Conservation (phyloP, 352 stramenopile species). For the Pythium brassicae region DNA sequence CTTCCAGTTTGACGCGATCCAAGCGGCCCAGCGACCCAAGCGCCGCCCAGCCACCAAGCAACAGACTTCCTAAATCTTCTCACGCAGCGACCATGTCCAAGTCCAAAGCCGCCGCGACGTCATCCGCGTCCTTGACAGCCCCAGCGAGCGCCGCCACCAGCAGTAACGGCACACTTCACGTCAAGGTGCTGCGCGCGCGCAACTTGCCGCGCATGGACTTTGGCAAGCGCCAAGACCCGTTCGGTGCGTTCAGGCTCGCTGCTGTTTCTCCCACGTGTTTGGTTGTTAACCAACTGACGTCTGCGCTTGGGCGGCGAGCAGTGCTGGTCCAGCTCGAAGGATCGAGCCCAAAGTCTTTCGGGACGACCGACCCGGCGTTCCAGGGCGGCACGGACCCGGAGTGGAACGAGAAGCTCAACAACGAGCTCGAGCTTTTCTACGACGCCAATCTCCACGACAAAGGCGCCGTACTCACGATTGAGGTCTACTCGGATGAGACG, state of each 20-base stretch:
- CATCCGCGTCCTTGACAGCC: background rate
- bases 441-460: slow-evolving; percentile 52
- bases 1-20: no score
- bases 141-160: slow-evolving; percentile 2
- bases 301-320: slow-evolving; percentile 10
- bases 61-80: no score
- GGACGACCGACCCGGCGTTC: slow-evolving; percentile 60
- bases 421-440: slow-evolving; percentile 81
- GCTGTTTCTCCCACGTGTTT: background rate
- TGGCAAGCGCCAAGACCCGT: slow-evolving; percentile 74
- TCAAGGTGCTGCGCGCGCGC: slow-evolving; percentile 54
- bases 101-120: background rate
- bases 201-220: slow-evolving; percentile 77
- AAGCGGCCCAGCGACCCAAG: no score
- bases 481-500: slow-evolving; percentile 72
- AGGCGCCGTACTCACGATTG: slow-evolving; percentile 44
- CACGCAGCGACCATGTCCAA: slow-evolving; percentile 1
- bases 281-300: no score
- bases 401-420: slow-evolving; percentile 66
- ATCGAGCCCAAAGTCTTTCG: slow-evolving; percentile 53
- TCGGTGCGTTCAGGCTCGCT: slow-evolving; percentile 28
- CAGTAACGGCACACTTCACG: slow-evolving; percentile 71
- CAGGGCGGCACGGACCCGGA: slow-evolving; percentile 55
- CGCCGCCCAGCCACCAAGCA: no score
- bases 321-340: slow-evolving; percentile 69